Evolutionary conservation across 177 flowering plant species (phyloP), one percentile per base, ranked within the genome.

Genomic region (Vitis hybrid): DNA sequence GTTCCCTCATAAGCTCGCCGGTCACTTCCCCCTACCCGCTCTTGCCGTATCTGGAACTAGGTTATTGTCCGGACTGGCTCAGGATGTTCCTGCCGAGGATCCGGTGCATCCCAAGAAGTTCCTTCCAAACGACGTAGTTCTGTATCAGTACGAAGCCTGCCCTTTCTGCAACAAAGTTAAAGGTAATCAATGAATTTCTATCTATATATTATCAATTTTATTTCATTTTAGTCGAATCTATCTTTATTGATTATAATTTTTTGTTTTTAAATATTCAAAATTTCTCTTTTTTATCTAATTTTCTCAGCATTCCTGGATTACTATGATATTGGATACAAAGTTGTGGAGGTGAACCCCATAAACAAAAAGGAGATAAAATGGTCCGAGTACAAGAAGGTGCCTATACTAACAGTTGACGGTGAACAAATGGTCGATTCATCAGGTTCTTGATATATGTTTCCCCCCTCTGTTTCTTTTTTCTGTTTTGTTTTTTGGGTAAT

Each of bases 161-260:
- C 97, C 95, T 45, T 92, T 90, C 79, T 92, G 97, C 79, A 92
- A 92, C 82, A 89, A 92, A 73, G 92, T 92, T 51, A 92, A 87
- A 83, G 93, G 95, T 90, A 68, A 56, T 59, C 11, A 1, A 39
- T 15, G 51, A 39, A 29, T 64, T 18, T 74, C 7, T 2, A 19
- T 70, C 51, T 61, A 39, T 31, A n/a, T 45, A 39, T 21, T 19
- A 0, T 50, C 15, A 7, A 14, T 50, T 66, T 13, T 67, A 66
- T n/a, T 15, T 55, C 2, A 22, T 13, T 67, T 52, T 6, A 3
- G 45, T 7, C 45, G 7, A 39, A 39, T 39, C 45, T 39, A 39
- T 39, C 45, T 5, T 39, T 39, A 39, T 39, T 39, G 45, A 39
- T 39, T 7, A 39, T 39, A 7, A 6, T 39, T 26, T 26, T 26